Evolutionary conservation across 345 rosid genomes (phyloP), one percentile per base, ranked within the genome.

Genomic region (Populus davidiana): DNA sequence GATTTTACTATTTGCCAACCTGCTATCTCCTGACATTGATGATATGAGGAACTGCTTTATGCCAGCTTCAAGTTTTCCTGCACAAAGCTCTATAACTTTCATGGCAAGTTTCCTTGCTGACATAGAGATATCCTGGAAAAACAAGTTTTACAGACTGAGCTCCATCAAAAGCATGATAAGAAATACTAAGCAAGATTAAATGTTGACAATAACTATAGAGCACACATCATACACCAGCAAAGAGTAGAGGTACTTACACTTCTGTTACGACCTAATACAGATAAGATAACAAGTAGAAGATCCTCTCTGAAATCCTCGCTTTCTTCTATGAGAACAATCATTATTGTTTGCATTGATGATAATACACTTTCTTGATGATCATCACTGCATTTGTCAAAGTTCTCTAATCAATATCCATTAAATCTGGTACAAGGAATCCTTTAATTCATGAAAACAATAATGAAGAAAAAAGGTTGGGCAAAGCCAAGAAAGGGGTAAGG

Each of bases 271-370:
- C 98, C 98, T 79, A 96, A 82, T 73, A 78, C 88, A 72, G 97
- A 91, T 80, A 96, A 85, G 85, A 93, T 52, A 76, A 88, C 82
- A 67, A 87, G 86, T 82, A 96, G 76, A 56, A 92, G 92, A 85
- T 93, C 93, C 81, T 96, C 99, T 56, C 63, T 84, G 75, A 93
- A 84, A 79, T 93, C 98, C 86, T 96, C 99, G 80, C 96, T 96
- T 81, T 96, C 97, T 87, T 96, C 95, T 83, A 96, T 82, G 77
- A 93, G 90, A 81, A 90, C 90, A 43, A 77, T 82, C 95, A 96
- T 90, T 88, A 92, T 93, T 71, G 88, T 90, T 82, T 91, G 95
- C 98, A 96, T 96, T 61, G 99, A 93, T 47, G 91, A 82, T 27
- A 91, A 75, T 83, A 96, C 94, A 86, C 87, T 89, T 84, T 92